Conservation (phyloP, 1,284 basidiomycete genomes). For the Puccinia horiana region DNA sequence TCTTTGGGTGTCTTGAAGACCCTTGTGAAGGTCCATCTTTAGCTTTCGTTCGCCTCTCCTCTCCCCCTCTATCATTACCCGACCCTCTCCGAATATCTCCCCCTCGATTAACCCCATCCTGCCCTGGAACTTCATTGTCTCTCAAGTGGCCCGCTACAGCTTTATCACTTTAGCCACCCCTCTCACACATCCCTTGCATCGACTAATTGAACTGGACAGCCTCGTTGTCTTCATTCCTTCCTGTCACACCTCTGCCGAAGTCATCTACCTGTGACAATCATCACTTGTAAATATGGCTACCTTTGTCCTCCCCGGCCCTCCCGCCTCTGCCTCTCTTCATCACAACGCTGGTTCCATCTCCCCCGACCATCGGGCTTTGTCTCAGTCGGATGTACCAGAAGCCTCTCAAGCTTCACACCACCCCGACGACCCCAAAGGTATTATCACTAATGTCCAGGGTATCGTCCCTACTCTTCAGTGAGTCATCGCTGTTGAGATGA, state of each 20-base stretch:
- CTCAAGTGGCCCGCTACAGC: conserved; percentile 30
- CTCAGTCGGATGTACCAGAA: conserved; percentile 36
- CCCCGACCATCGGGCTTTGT: conserved; percentile 29
- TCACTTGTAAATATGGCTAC: conserved; percentile 27
- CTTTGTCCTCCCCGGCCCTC: conserved; percentile 45
- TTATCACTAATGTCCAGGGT: conserved; percentile 57
- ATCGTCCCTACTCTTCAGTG: conserved; percentile 60
- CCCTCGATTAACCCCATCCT: neutral
- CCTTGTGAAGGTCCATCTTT: neutral
- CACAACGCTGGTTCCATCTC: conserved; percentile 22
- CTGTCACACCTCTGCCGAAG: neutral
- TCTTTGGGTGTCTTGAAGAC: neutral
- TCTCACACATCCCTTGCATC: neutral
- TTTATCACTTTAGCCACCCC: neutral
- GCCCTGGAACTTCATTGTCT: conserved; percentile 49
- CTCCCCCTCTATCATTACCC: neutral
- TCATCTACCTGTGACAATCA: neutral
- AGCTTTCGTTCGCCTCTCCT: neutral
- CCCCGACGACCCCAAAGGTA: conserved; percentile 50
- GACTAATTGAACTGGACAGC: neutral
- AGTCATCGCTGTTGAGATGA: conserved; percentile 52
- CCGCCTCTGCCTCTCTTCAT: conserved; percentile 38
- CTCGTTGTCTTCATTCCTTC: neutral
- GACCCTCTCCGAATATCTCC: neutral
- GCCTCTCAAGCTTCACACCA: conserved; percentile 45